Evolutionary conservation across 1,284 basidiomycete genomes (phyloP), one percentile per base, ranked within the genome.

Genomic region (Volvariella volvacea): DNA sequence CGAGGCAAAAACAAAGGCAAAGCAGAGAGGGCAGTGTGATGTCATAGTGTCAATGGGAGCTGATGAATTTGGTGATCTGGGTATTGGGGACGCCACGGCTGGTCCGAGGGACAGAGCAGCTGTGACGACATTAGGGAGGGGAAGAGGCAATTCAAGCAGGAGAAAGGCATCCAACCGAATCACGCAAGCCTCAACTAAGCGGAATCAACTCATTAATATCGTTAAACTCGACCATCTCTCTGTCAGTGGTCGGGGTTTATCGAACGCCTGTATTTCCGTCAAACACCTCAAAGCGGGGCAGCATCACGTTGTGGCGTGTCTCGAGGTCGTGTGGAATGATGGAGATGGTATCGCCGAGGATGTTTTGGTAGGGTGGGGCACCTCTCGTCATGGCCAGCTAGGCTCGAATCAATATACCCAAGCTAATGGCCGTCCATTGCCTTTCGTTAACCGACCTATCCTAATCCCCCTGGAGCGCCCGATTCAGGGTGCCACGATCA

Each of bases 21-120:
- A 28, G 60, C n/a, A n/a, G n/a, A n/a, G n/a, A n/a, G n/a, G n/a
- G n/a, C n/a, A n/a, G n/a, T n/a, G 51, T 31, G 88, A 93, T 54
- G 57, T 83, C 1, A 53, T 93, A n/a, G 56, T 94, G 21, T 80
- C 89, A 0, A 79, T 89, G 68, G 92, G 92, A 0, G 74, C 81
- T 1, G 74, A 93, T 60, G 90, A 92, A 59, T 92, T 83, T 57
- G 88, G 88, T 2, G 83, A 86, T 56, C 71, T 91, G 25, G 91
- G 88, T 1, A 55, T 73, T 32, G 78, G 75, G 1, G 53, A 53
- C 15, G 25, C 36, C 45, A 28, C 25, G 25, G 12, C 25, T 28
- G 25, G 25, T 28, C 25, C 25, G 52, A 48, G 42, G 46, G 31
- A 45, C 51, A 43, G 48, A 31, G 22, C 9, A 44, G 52, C 25